Base-by-base conservation (phyloP, 331 rosid genomes). In the Phaseolus coccineus region DNA sequence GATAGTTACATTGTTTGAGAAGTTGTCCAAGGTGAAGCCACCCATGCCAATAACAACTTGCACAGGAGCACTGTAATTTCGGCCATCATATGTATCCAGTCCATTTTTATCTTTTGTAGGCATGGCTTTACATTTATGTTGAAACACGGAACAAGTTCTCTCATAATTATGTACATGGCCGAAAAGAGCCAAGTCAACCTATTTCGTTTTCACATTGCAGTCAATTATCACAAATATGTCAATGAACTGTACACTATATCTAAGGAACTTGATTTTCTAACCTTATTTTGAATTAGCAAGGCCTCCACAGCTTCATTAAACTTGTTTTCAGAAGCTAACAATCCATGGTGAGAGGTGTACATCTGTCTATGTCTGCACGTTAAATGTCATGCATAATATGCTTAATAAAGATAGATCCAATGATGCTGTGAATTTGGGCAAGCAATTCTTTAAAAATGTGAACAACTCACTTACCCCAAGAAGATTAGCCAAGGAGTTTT, bases 131-230 rank as follows among this genome's bases (percentile, higher is more conserved):
- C 97, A 92, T 35, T 58, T 0, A 3, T 24, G 62, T 74, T 76
- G 75, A 72, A 81, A 88, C 14, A 94, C 52, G 0, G 90, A 70
- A 83, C 98, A 94, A 33, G 97, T 92, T 80, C 98, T 85, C 82
- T 94, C 97, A 66, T 92, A 94, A 63, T 87, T 92, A 76, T 94
- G 97, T 48, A 91, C 97, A 72, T 92, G 98, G 5, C 97, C 97
- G 27, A 91, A 87, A 10, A 94, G 86, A 40, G 24, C 94, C 82
- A 94, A 77, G 82, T 94, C 95, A 62, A 94, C 97, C 97, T 92
- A 79, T 86, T 77, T 56, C 80, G 76, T 47, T 27, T 74, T 87
- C 71, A 57, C 46, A 71, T 50, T 15, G 15, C 31, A 28, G 58
- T 66, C 37, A 70, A 73, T 13, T 25, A 58, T 24, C 2, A 30